Percentiles rank a stretch among this genome's conserved stretches.
Conservation (phyloP, 2,329 filamentous ascomycete species). For the Epichloe brachyelytri region DNA sequence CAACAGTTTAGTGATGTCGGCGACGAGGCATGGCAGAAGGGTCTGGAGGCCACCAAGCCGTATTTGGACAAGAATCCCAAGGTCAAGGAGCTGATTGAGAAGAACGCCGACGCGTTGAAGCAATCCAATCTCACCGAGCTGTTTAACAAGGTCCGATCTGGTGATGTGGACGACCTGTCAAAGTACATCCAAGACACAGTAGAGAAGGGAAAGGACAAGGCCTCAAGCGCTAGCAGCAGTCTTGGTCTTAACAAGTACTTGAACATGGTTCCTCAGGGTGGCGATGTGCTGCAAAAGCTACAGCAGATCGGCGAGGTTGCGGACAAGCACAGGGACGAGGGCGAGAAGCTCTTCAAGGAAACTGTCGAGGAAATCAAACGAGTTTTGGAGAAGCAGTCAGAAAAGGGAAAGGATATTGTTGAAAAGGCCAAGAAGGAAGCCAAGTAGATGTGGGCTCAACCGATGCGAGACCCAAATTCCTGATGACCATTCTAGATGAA, state of each 20-base stretch:
- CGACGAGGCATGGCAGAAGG: constrained; percentile 61
- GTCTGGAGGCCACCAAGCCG: constrained; percentile 56
- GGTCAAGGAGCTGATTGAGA: constrained; percentile 57
- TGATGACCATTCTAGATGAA: no score
- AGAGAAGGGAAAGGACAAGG: constrained; percentile 33
- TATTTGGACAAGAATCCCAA: constrained; percentile 66
- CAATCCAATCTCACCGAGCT: constrained; percentile 52
- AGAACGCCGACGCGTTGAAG: constrained; percentile 57
- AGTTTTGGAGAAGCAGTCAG: constrained; percentile 46
- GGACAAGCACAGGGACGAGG: constrained; percentile 55
- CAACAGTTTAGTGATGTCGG: constrained; percentile 54
- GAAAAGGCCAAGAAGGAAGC: constrained; percentile 39
- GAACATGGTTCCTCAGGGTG: constrained; percentile 50
- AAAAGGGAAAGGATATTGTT: constrained; percentile 44
- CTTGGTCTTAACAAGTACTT: constrained; percentile 47
- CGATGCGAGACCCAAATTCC: no score
- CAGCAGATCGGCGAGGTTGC: constrained; percentile 51
- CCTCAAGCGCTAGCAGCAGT: constrained; percentile 15
- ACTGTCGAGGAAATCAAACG: constrained; percentile 53
- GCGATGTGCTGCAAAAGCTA: constrained; percentile 52
- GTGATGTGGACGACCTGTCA: constrained; percentile 36
- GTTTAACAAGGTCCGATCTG: constrained; percentile 48
- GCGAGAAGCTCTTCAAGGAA: constrained; percentile 55
- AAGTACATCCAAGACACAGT: constrained; percentile 20
- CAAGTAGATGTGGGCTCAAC: constrained; percentile 16